A percentile compares a stretch with the other conserved stretches of the same genome.
These are phyloP conservation scores for Epichloe typhina DNA, from an alignment of 2,329 filamentous ascomycete species.

Conservation along the genomic window DNA sequence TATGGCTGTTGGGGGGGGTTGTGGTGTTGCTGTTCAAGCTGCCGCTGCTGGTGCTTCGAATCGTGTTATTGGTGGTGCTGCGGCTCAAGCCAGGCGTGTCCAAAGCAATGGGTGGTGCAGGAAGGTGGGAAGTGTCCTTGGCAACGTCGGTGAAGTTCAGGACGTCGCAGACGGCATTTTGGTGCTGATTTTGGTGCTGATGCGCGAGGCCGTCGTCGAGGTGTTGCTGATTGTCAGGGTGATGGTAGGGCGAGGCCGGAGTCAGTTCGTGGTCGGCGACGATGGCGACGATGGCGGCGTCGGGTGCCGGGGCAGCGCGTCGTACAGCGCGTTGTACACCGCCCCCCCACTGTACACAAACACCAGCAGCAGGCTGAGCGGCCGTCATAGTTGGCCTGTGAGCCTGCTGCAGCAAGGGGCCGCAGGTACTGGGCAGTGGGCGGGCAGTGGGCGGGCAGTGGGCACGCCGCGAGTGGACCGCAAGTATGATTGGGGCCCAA, in stretches of 20 bases:
- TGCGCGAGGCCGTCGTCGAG: not conserved
- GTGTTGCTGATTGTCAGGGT: not conserved
- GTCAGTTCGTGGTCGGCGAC: not conserved
- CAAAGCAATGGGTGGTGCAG: conserved; percentile 10
- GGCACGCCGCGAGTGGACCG: not conserved
- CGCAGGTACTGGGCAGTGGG: not conserved
- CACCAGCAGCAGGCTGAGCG: not conserved
- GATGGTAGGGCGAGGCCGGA: not conserved
- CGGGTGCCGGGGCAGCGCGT: not conserved
- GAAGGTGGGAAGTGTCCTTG: conserved; percentile 14
- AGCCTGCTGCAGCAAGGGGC: conserved; percentile 1
- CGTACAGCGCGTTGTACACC: not conserved
- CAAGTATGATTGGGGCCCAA: not conserved
- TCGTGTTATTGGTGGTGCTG: conserved; percentile 2
- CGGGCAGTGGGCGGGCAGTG: not conserved
- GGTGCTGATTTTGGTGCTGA: conserved; percentile 1
- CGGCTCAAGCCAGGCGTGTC: conserved; percentile 7
- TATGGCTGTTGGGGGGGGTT: conserved; percentile 3
- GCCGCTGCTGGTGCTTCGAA: conserved; percentile 2
- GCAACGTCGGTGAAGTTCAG: conserved; percentile 18
- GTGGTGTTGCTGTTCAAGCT: conserved; percentile 1
- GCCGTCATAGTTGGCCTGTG: conserved; percentile 2
- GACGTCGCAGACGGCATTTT: conserved; percentile 10
- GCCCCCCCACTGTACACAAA: too few species aligned
- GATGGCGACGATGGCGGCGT: not conserved